Conservation (phyloP, 2,329 filamentous ascomycete species). For the Hypoxylon sp. region DNA sequence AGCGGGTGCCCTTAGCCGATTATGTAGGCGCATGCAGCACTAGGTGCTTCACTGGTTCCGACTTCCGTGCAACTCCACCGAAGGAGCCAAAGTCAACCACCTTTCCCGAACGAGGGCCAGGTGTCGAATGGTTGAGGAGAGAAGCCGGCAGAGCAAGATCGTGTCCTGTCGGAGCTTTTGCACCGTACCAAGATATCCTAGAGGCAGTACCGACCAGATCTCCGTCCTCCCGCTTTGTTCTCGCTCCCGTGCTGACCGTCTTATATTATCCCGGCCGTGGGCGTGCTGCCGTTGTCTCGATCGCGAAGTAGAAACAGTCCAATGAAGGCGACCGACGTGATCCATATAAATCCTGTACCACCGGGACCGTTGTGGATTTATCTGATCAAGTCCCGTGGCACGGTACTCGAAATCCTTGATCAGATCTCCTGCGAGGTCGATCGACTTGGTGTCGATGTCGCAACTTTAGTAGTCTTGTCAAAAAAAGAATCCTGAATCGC, state of each 20-base stretch:
- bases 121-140: slow-evolving; percentile 38
- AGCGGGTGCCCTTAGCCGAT: slow-evolving; percentile 35
- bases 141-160: slow-evolving; percentile 35
- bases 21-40: slow-evolving; percentile 35
- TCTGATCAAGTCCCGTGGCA: slow-evolving; percentile 29
- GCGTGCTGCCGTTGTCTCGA: slow-evolving; percentile 24
- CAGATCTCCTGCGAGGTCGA: slow-evolving; percentile 43
- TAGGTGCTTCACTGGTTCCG: slow-evolving; percentile 28
- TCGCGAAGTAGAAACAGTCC: slow-evolving; percentile 41
- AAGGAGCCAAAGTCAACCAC: slow-evolving; percentile 30
- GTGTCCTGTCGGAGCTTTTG: slow-evolving; percentile 43
- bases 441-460: slow-evolving; percentile 26
- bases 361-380: slow-evolving; percentile 16
- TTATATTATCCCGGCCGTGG: slow-evolving; percentile 14
- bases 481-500: not conserved
- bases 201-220: slow-evolving; percentile 32
- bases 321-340: slow-evolving; percentile 38
- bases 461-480: slow-evolving; percentile 16
- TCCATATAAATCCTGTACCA: slow-evolving; percentile 44
- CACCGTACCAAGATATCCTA: slow-evolving; percentile 40
- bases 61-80: slow-evolving; percentile 40
- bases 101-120: slow-evolving; percentile 35
- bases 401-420: slow-evolving; percentile 36
- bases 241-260: slow-evolving; percentile 19
- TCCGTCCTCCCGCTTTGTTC: slow-evolving; percentile 23